Evolutionary conservation across 192 early-diverging fungal genomes (phyloP).

Genomic region (Pilobolus umbonatus): DNA sequence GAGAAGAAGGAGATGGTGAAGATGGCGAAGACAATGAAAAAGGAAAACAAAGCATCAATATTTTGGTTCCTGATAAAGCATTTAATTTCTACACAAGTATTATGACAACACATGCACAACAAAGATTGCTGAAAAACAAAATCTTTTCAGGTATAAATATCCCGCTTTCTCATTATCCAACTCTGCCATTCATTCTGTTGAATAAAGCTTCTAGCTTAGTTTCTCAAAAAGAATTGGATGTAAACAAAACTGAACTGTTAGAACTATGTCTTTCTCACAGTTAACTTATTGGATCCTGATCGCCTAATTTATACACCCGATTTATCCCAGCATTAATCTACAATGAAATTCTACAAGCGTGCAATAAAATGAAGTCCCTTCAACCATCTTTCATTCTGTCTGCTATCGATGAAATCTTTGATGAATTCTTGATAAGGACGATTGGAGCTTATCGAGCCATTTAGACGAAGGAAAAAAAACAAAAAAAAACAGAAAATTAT

Average conservation of each 20-base stretch:
- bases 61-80: conserved; percentile 8
- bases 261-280: conserved; percentile 15
- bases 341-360: conserved; percentile 18
- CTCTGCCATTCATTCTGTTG: conserved; percentile 13
- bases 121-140: conserved; percentile 16
- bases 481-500: conserved; percentile 17
- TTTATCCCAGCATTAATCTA: conserved; percentile 16
- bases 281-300: conserved; percentile 15
- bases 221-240: conserved; percentile 11
- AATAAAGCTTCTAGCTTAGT: conserved; percentile 8
- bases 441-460: conserved; percentile 8
- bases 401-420: conserved; percentile 14
- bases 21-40: not conserved
- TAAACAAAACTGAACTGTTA: conserved; percentile 16
- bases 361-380: conserved; percentile 15
- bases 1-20: not conserved
- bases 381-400: conserved; percentile 11
- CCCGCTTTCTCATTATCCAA: conserved; percentile 7
- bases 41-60: conserved; percentile 5
- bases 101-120: conserved; percentile 1
- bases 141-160: conserved; percentile 8
- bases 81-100: conserved; percentile 11
- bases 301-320: conserved; percentile 9
- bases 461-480: conserved; percentile 15
- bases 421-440: conserved; percentile 18